phyloP scores from a whole-genome alignment of 495 filamentous ascomycete genomes.

The Polyplosphaeria fusca region DNA sequence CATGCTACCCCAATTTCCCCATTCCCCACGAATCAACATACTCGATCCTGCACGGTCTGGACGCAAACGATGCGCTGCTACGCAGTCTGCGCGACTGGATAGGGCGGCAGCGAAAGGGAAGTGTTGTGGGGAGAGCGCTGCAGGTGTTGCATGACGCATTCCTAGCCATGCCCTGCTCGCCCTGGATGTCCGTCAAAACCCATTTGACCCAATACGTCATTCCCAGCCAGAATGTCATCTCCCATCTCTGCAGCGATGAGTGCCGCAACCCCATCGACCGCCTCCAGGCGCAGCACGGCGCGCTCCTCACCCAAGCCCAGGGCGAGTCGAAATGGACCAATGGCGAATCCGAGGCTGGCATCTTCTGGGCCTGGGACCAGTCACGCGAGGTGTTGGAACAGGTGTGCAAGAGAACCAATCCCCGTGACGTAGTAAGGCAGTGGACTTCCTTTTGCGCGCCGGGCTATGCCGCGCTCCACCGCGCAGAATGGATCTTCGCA shows the following conservation, averaged over 20 bases:
- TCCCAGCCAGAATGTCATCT: not conserved
- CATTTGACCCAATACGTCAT: not conserved
- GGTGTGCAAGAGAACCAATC: not conserved
- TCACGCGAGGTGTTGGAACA: not conserved
- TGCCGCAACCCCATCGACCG: conserved; percentile 4
- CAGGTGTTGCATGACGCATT: not conserved
- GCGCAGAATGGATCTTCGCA: not conserved
- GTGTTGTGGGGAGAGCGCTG: not conserved
- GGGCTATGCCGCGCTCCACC: not conserved
- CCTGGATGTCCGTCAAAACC: not conserved
- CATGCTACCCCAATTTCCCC: not conserved
- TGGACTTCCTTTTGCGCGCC: conserved; percentile 1
- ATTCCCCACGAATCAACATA: not conserved
- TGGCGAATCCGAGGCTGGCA: not conserved
- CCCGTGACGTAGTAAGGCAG: too few species aligned
- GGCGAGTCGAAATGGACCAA: too few species aligned
- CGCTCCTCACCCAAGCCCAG: not conserved
- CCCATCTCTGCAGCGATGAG: conserved; percentile 1
- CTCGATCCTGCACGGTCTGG: not conserved
- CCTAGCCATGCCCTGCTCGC: not conserved
- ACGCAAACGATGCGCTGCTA: not conserved
- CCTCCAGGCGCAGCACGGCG: conserved; percentile 3
- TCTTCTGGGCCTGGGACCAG: not conserved
- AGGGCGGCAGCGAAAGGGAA: not conserved
- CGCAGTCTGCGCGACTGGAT: too few species aligned